Evolutionary conservation across 2,329 filamentous ascomycete genomes (phyloP).

Genomic region (Alternaria hordeiaustralica): DNA sequence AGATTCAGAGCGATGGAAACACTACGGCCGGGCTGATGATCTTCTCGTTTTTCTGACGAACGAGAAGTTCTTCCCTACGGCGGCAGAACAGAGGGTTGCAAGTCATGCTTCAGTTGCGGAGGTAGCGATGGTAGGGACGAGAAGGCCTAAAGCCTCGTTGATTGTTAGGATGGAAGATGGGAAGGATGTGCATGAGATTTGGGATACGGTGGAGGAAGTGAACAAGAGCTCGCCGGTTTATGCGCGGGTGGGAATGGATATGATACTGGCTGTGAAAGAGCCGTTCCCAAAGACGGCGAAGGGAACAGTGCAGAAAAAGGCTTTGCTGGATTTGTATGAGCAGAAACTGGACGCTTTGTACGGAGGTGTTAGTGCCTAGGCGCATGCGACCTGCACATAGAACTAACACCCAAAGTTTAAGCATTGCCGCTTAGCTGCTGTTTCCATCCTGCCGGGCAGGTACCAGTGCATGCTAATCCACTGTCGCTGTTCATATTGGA

Average conservation of each 20-base stretch:
- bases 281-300: slow-evolving; percentile 57
- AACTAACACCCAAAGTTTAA: neutral
- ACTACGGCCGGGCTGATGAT: slow-evolving; percentile 30
- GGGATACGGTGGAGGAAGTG: slow-evolving; percentile 53
- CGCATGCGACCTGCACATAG: neutral
- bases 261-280: slow-evolving; percentile 53
- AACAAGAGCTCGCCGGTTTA: slow-evolving; percentile 52
- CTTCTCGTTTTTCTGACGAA: slow-evolving; percentile 23
- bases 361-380: neutral
- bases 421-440: slow-evolving; percentile 36
- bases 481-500: slow-evolving; percentile 38
- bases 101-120: slow-evolving; percentile 35
- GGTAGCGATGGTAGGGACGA: slow-evolving; percentile 41
- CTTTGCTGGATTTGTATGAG: slow-evolving; percentile 50
- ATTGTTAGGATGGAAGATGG: slow-evolving; percentile 30
- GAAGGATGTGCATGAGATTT: slow-evolving; percentile 53
- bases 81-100: slow-evolving; percentile 28
- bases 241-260: slow-evolving; percentile 52
- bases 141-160: slow-evolving; percentile 35
- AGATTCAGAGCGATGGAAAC: slow-evolving; percentile 17
- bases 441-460: slow-evolving; percentile 30
- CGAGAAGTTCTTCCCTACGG: slow-evolving; percentile 31
- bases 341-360: slow-evolving; percentile 16
- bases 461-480: slow-evolving; percentile 34
- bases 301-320: slow-evolving; percentile 53